Conservation (phyloP, 768 basidiomycete genomes). For the Xerocomellus chrysenteron region DNA sequence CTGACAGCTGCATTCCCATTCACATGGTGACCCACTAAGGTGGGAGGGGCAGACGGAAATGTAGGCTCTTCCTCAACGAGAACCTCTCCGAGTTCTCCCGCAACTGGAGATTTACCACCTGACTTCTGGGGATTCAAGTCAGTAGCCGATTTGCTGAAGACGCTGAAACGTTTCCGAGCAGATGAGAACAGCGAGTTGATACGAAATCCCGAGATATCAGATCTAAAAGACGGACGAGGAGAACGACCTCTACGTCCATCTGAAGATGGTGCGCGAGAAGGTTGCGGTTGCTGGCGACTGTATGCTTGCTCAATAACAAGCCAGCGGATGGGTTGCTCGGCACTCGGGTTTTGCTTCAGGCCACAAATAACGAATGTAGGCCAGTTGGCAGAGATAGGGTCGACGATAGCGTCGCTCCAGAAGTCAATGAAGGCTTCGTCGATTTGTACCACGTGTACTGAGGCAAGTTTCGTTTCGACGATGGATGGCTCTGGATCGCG, state of each 20-base stretch:
- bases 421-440: slow-evolving; percentile 86
- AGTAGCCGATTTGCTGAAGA: slow-evolving; percentile 42
- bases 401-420: slow-evolving; percentile 72
- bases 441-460: slow-evolving; percentile 46
- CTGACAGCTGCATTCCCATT: slow-evolving; percentile 20
- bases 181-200: slow-evolving; percentile 44
- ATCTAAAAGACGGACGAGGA: slow-evolving; percentile 46
- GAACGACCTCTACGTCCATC: slow-evolving; percentile 33
- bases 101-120: slow-evolving; percentile 38
- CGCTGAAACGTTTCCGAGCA: slow-evolving; percentile 62
- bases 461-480: slow-evolving; percentile 41
- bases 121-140: slow-evolving; percentile 24
- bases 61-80: slow-evolving; percentile 51
- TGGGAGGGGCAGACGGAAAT: slow-evolving; percentile 16
- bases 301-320: slow-evolving; percentile 68
- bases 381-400: slow-evolving; percentile 64
- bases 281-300: slow-evolving; percentile 36
- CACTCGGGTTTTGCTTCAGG: slow-evolving; percentile 42
- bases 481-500: slow-evolving; percentile 11
- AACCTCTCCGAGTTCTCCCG: slow-evolving; percentile 74
- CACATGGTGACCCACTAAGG: slow-evolving; percentile 31
- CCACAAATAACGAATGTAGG: slow-evolving; percentile 71
- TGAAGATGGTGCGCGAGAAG: slow-evolving; percentile 27
- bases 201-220: slow-evolving; percentile 40
- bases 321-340: slow-evolving; percentile 48